Percentiles rank a stretch among this genome's conserved stretches.
These are phyloP conservation scores for Rhodamnia rubescens DNA, from an alignment of 345 rosid species.

Conservation along the genomic window DNA sequence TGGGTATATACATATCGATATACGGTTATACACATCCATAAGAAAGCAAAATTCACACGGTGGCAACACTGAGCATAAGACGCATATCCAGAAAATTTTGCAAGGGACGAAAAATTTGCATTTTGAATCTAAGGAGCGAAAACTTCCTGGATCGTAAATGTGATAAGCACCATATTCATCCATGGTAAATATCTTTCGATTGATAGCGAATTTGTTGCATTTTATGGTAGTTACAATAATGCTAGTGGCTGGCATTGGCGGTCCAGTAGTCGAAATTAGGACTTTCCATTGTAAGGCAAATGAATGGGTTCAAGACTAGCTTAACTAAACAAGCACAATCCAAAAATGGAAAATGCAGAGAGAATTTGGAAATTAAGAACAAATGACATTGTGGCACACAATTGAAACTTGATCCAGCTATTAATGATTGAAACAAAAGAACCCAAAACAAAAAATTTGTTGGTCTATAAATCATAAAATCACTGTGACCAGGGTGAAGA, in stretches of 20 bases:
- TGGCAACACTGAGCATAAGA: not conserved
- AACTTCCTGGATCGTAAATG: too few relatives aligned
- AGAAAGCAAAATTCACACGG: not conserved
- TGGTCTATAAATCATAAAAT: not conserved
- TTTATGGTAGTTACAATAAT: not conserved
- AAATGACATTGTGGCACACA: too few relatives aligned
- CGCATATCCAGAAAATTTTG: not conserved
- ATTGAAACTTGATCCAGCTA: too few relatives aligned
- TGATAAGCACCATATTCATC: not conserved
- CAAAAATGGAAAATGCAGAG: not conserved
- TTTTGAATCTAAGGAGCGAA: too few relatives aligned
- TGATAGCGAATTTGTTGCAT: not conserved
- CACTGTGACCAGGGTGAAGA: too few relatives aligned
- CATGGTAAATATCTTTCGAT: too few relatives aligned
- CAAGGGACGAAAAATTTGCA: too few relatives aligned
- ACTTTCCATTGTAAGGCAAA: not conserved
- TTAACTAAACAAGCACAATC: not conserved
- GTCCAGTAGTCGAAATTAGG: not conserved
- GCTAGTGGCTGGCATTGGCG: fast-evolving
- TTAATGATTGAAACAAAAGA: not conserved
- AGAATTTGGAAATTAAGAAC: not conserved
- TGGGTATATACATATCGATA: not conserved
- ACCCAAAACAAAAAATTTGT: not conserved
- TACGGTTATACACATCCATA: not conserved
- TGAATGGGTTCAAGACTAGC: fast-evolving